A percentile compares a stretch with the other conserved stretches of the same genome.
Conservation (phyloP, 345 rosid genomes). For the Syzygium grande region DNA sequence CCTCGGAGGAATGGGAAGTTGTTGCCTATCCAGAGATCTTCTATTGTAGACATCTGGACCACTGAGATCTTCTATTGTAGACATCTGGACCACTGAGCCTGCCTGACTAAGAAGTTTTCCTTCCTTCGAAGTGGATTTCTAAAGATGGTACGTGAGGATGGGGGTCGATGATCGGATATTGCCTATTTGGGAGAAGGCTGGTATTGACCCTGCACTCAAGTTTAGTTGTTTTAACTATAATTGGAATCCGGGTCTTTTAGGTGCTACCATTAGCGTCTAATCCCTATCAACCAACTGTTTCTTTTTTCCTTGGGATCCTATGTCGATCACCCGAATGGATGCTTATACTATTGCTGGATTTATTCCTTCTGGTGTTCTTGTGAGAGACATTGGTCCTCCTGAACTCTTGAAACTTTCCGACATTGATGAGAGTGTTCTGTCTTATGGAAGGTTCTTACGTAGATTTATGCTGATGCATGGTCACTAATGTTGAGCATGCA, state of each 20-base stretch:
- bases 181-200: background rate
- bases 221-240: too few relatives aligned
- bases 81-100: background rate
- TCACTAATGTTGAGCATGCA: too few relatives aligned
- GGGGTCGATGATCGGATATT: background rate
- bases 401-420: background rate
- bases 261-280: background rate
- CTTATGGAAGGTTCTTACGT: too few relatives aligned
- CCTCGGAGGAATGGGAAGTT: background rate
- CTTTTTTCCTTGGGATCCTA: background rate
- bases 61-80: background rate
- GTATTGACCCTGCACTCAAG: background rate
- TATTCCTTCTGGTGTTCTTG: background rate
- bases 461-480: too few relatives aligned
- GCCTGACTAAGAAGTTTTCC: background rate
- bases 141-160: background rate
- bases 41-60: background rate
- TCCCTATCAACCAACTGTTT: background rate
- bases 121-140: background rate
- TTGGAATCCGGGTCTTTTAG: too few relatives aligned
- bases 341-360: background rate
- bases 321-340: background rate
- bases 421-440: too few relatives aligned
- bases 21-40: background rate
- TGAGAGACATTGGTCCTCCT: background rate